phyloP scores from a whole-genome alignment of 371 early-diverging fungal species.

The Cokeromyces recurvatus region DNA sequence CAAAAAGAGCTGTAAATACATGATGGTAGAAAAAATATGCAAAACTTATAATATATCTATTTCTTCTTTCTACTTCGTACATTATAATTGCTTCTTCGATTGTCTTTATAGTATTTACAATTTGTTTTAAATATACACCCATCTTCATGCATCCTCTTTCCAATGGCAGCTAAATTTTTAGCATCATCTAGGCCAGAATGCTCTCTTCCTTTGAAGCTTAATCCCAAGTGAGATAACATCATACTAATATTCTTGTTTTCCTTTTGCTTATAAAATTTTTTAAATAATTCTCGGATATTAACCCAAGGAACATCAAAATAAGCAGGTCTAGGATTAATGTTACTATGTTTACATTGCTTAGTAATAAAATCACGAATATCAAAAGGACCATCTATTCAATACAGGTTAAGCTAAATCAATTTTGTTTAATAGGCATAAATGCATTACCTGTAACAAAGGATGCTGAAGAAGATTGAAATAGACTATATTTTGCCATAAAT shows the following conservation, averaged over 20 bases:
- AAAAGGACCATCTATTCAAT: conserved; percentile 69
- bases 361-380: conserved; percentile 79
- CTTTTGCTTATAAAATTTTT: conserved; percentile 42
- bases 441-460: conserved; percentile 44
- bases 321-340: conserved; percentile 37
- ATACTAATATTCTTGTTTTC: conserved; percentile 47
- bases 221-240: conserved; percentile 57
- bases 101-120: conserved; percentile 12
- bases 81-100: not conserved
- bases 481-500: conserved; percentile 35
- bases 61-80: too few relatives aligned
- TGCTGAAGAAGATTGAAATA: conserved; percentile 48
- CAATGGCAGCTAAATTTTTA: conserved; percentile 60
- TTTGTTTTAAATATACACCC: conserved; percentile 51
- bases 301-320: conserved; percentile 59
- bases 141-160: conserved; percentile 31
- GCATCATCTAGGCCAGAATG: conserved; percentile 85
- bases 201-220: conserved; percentile 66
- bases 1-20: too few relatives aligned
- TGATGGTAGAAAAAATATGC: too few relatives aligned
- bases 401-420: conserved; percentile 6
- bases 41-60: too few relatives aligned
- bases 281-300: conserved; percentile 53
- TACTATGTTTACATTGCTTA: conserved; percentile 55
- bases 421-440: too few relatives aligned